A percentile compares a stretch with the other conserved stretches of the same genome.
These are phyloP conservation scores for Penicillium freii DNA, from an alignment of 2,329 filamentous ascomycete species.

Conservation along the genomic window DNA sequence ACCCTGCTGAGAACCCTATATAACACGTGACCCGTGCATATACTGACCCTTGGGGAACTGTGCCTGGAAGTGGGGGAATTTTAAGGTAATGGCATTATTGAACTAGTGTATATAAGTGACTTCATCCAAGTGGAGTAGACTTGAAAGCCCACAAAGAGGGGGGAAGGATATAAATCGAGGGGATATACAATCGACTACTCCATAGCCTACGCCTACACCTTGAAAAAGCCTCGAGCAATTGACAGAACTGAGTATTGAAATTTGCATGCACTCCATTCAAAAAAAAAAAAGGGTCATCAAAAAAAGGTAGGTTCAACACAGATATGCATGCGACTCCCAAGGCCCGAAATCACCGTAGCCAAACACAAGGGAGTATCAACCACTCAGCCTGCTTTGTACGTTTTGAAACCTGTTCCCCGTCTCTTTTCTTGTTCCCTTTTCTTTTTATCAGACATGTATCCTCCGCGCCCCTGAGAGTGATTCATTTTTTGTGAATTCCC, in stretches of 20 bases:
- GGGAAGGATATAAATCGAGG: neutral
- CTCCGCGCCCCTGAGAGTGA: constrained; percentile 23
- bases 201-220: neutral
- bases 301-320: constrained; percentile 29
- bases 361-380: constrained; percentile 21
- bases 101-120: neutral
- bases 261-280: constrained; percentile 30
- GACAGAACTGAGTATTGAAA: constrained; percentile 23
- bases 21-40: neutral
- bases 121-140: constrained; percentile 2
- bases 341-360: constrained; percentile 21
- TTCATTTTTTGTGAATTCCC: constrained; percentile 20
- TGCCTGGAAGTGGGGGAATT: neutral
- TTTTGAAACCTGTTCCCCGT: constrained; percentile 21
- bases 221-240: constrained; percentile 2
- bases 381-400: constrained; percentile 20
- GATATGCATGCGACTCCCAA: constrained; percentile 20
- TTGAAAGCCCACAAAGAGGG: neutral
- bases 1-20: neutral
- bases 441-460: constrained; percentile 26
- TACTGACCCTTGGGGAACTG: neutral
- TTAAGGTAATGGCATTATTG: neutral
- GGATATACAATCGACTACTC: neutral
- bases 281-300: constrained; percentile 27
- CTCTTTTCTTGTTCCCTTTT: constrained; percentile 21